These are phyloP conservation scores for Kwoniella sp. DNA, from an alignment of 768 basidiomycete species.

Conservation along the genomic window DNA sequence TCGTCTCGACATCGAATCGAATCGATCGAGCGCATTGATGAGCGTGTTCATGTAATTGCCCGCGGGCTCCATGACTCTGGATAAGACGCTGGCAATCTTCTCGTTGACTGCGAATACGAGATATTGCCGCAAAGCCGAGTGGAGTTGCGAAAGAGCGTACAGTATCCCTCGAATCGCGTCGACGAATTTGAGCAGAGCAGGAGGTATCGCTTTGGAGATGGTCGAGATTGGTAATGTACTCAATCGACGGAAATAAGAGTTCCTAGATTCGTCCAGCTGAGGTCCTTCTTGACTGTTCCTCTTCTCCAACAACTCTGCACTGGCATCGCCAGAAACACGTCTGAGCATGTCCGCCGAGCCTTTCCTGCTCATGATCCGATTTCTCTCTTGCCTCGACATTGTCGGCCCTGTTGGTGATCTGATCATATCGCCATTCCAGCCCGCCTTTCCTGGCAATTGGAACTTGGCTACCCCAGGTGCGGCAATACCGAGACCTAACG, in stretches of 20 bases:
- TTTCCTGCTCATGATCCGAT: slow-evolving; percentile 24
- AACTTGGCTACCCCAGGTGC: slow-evolving; percentile 26
- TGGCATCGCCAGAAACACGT: slow-evolving; percentile 21
- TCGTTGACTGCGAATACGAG: slow-evolving; percentile 80
- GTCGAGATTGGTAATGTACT: slow-evolving; percentile 70
- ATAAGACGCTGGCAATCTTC: slow-evolving; percentile 73
- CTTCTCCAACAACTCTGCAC: slow-evolving; percentile 14
- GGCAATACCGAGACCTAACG: slow-evolving; percentile 39
- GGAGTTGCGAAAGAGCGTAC: slow-evolving; percentile 87
- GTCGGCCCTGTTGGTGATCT: slow-evolving; percentile 15
- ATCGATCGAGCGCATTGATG: slow-evolving; percentile 85
- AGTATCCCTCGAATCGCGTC: slow-evolving; percentile 90
- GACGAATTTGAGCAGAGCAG: slow-evolving; percentile 68
- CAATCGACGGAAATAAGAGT: slow-evolving; percentile 91
- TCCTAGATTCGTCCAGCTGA: slow-evolving; percentile 72
- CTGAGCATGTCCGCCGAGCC: slow-evolving; percentile 40
- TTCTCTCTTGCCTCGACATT: slow-evolving; percentile 11
- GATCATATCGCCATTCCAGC: slow-evolving; percentile 22
- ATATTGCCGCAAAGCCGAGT: slow-evolving; percentile 85
- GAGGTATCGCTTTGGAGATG: slow-evolving; percentile 69
- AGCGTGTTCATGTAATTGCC: slow-evolving; percentile 76
- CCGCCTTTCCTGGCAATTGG: slow-evolving; percentile 12
- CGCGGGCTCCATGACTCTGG: slow-evolving; percentile 83
- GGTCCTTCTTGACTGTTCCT: slow-evolving; percentile 39
- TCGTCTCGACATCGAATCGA: slow-evolving; percentile 74